Evolutionary conservation across 2,329 filamentous ascomycete species (phyloP).

Genomic region (Tympanopsis confertula): DNA sequence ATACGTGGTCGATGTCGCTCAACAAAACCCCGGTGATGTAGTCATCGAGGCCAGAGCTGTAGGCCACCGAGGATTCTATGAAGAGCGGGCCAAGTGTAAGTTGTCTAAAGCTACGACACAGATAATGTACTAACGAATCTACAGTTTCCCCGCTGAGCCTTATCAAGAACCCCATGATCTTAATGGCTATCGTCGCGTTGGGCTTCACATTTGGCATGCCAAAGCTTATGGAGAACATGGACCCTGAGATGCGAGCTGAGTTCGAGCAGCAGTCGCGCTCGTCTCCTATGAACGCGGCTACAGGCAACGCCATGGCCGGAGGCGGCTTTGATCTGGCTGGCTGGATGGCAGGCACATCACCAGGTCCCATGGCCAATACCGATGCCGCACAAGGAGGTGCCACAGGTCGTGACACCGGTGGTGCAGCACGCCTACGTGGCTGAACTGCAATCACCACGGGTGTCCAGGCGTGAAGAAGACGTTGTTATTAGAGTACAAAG

Average conservation of each 20-base stretch:
- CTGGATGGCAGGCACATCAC: conserved; percentile 46
- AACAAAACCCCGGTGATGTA: conserved; percentile 19
- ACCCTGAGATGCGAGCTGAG: conserved; percentile 50
- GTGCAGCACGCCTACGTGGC: conserved; percentile 10
- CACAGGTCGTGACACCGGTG: neutral
- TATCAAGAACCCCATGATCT: conserved; percentile 56
- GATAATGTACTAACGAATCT: neutral
- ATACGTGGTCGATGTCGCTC: neutral
- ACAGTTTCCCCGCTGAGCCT: conserved; percentile 42
- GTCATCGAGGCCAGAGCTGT: conserved; percentile 36
- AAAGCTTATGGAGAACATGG: conserved; percentile 58
- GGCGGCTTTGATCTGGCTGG: conserved; percentile 45
- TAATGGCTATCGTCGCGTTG: conserved; percentile 47
- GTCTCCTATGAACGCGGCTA: conserved; percentile 32
- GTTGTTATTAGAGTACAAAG: no score
- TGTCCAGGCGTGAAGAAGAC: no score
- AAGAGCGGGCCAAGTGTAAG: conserved; percentile 42
- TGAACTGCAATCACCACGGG: no score
- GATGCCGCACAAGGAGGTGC: neutral
- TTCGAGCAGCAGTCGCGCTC: conserved; percentile 54
- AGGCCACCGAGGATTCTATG: conserved; percentile 40
- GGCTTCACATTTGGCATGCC: conserved; percentile 55
- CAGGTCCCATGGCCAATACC: conserved; percentile 11
- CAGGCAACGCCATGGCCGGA: conserved; percentile 20
- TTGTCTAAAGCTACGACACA: conserved; percentile 4